Percentiles rank a stretch among this genome's conserved stretches.
Evolutionary conservation across 225 moss, liverwort and hornwort species (phyloP).

Genomic region (Pleurozium schreberi): DNA sequence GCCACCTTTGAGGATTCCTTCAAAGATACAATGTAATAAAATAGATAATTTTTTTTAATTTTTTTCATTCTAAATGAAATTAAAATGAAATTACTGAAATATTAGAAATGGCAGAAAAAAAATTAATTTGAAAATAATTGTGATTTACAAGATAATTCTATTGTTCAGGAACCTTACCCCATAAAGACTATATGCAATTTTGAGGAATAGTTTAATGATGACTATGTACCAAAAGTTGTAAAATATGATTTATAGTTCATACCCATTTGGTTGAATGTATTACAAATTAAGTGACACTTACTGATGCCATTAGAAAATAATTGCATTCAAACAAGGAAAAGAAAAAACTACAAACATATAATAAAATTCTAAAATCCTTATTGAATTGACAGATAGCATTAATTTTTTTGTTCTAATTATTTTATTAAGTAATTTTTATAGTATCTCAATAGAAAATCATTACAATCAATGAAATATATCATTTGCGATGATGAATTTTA

Average conservation of each 20-base stretch:
- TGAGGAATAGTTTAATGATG: neutral
- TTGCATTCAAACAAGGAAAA: neutral
- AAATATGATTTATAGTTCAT: neutral
- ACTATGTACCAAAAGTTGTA: neutral
- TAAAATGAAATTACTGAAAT: no score
- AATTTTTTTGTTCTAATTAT: neutral
- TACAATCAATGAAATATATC: neutral
- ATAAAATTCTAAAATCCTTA: neutral
- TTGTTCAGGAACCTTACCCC: accelerated
- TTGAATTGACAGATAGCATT: neutral
- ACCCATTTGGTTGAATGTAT: neutral
- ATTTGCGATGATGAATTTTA: neutral
- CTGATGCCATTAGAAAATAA: neutral
- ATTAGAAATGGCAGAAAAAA: neutral
- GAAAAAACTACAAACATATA: neutral
- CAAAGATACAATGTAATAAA: no score
- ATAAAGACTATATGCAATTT: neutral
- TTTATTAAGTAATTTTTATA: neutral
- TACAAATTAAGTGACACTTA: neutral
- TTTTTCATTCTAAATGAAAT: neutral
- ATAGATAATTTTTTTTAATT: neutral
- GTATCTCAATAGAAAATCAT: neutral
- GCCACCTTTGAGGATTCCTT: neutral
- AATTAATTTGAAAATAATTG: neutral
- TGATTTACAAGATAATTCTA: neutral